Percentiles rank a stretch among this genome's conserved stretches.
These are phyloP conservation scores for Hura crepitans DNA, from an alignment of 441 rosid species.

Conservation along the genomic window DNA sequence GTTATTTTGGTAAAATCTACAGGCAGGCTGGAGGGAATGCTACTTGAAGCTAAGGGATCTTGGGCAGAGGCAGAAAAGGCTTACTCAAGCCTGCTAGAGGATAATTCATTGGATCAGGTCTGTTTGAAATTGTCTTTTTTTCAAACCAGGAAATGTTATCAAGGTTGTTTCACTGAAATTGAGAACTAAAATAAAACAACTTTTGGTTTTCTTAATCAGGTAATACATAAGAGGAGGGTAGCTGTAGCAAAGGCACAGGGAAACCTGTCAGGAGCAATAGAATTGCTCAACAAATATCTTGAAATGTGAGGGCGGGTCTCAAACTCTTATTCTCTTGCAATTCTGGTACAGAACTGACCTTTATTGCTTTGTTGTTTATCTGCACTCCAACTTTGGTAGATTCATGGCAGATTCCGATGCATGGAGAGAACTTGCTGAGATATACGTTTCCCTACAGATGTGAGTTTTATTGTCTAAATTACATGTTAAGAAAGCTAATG, in stretches of 20 bases:
- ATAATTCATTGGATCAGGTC: constrained; percentile 87
- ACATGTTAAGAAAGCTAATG: not conserved
- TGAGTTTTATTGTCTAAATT: constrained; percentile 28
- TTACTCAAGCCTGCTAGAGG: constrained; percentile 80
- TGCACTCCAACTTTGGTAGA: constrained; percentile 32
- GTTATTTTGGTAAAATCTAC: constrained; percentile 24
- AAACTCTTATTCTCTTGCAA: constrained; percentile 6
- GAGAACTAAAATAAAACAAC: not conserved
- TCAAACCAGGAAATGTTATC: constrained; percentile 9
- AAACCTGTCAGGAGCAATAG: constrained; percentile 65
- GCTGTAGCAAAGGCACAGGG: constrained; percentile 93
- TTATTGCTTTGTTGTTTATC: constrained; percentile 1
- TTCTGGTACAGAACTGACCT: not conserved
- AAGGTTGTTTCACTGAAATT: not conserved
- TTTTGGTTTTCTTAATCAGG: constrained; percentile 37
- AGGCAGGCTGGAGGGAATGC: constrained; percentile 83
- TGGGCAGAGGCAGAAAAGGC: constrained; percentile 94
- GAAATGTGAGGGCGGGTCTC: constrained; percentile 57
- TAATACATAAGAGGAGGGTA: constrained; percentile 73
- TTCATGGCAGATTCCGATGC: constrained; percentile 99
- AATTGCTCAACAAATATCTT: constrained; percentile 84
- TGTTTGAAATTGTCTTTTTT: constrained; percentile 8
- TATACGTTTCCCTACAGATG: constrained; percentile 90
- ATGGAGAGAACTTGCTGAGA: constrained; percentile 99
- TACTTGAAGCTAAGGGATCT: constrained; percentile 89